Percentiles rank a stretch among this genome's conserved stretches.
Evolutionary conservation across 305 asterid species (phyloP).

Genomic region (Ilex paraguariensis): DNA sequence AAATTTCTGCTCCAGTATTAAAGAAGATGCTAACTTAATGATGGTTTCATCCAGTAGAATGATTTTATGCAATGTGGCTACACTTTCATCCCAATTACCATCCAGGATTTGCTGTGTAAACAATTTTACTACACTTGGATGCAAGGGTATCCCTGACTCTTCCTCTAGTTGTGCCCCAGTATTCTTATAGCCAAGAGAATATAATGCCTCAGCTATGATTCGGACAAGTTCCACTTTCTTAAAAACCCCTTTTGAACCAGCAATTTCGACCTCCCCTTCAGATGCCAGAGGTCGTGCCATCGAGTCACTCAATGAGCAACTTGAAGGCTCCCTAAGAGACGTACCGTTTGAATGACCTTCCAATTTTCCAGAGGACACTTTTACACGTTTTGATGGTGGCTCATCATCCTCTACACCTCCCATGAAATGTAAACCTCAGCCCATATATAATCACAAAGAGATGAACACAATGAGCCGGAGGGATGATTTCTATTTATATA

Average conservation of each 20-base stretch:
- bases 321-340: conserved; percentile 43
- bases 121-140: conserved; percentile 42
- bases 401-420: conserved; percentile 78
- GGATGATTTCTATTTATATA: no score
- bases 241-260: conserved; percentile 74
- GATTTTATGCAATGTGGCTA: conserved; percentile 46
- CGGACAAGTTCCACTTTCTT: conserved; percentile 80
- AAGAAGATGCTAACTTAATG: conserved; percentile 65
- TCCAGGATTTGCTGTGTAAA: conserved; percentile 74
- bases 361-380: conserved; percentile 47
- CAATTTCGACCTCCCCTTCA: conserved; percentile 59
- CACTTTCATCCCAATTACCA: conserved; percentile 87
- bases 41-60: conserved; percentile 50
- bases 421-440: conserved; percentile 76
- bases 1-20: conserved; percentile 83
- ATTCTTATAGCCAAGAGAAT: conserved; percentile 77
- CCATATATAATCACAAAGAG: conserved; percentile 41
- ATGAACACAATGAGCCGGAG: conserved; percentile 1
- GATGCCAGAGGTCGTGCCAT: conserved; percentile 70
- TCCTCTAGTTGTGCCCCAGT: conserved; percentile 63
- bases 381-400: conserved; percentile 86
- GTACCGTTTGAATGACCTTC: conserved; percentile 47
- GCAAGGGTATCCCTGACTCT: conserved; percentile 76
- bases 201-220: conserved; percentile 72
- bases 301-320: conserved; percentile 46